Base-by-base conservation (phyloP, 2,329 filamentous ascomycete genomes). In the Penicillium vulpinum region DNA sequence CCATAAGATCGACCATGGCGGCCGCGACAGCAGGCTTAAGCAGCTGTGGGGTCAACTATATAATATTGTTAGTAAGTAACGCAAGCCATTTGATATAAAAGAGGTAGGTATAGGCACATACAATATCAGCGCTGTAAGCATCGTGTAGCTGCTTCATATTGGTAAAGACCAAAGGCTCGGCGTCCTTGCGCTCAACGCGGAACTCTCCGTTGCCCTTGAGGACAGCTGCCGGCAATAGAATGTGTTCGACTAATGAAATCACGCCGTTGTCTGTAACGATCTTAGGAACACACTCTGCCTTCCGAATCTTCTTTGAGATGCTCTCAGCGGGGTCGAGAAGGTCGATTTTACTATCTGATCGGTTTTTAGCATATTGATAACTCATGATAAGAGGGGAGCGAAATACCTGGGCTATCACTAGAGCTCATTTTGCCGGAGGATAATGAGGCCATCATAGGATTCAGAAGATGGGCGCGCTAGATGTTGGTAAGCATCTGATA, bases 401-500 rank as follows among this genome's bases (percentile, higher is more conserved):
- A 26, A 10, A 26, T 68, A 71, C 69, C 72, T 64, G 47, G 35
- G 35, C 67, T 77, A 58, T 88, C 85, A 67, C 85, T 88, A n/a
- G 87, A 84, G 69, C 85, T 88, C 91, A 96, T 96, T 81, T 97
- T 97, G 61, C 86, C 88, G 36, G 91, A 88, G 62, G 83, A 81
- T 11, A 97, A 80, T 38, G 94, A 93, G 0, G 92, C 88, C 18
- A 97, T 89, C 89, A 97, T 96, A 21, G 91, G 86, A 75, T 92
- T 92, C 82, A 92, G 88, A 54, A 92, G 67, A 74, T 91, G 86
- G 68, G 89, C 82, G 68, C 90, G 77, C 40, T 43, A 26, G 40
- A 43, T 16, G 5, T 43, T 26, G 22, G 40, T 43, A 43, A 43
- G 40, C 40, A 15, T 11, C 22, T 22, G 9, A 26, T 22, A 22